Conservation (phyloP, 75 land plant genomes). For the Azolla pinnata region DNA sequence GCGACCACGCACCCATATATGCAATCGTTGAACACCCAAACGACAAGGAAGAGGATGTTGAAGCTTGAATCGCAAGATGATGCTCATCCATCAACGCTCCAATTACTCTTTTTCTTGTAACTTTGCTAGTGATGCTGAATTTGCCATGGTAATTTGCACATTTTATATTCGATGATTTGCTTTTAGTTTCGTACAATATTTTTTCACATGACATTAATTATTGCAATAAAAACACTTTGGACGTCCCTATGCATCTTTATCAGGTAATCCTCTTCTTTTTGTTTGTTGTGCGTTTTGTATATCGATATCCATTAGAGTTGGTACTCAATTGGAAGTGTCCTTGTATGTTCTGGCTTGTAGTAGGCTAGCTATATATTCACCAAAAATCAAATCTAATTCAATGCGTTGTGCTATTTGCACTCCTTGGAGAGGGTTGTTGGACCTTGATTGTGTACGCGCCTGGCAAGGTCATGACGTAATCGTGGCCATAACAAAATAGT, state of each 20-base stretch:
- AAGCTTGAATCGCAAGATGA: background rate
- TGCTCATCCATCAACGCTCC: background rate
- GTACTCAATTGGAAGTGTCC: background rate
- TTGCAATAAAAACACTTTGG: conserved; percentile 4
- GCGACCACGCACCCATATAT: background rate
- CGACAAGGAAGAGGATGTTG: background rate
- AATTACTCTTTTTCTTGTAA: background rate
- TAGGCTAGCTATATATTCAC: background rate
- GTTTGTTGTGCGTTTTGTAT: background rate
- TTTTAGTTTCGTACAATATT: background rate
- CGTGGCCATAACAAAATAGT: background rate
- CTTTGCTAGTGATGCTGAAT: background rate
- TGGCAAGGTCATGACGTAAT: background rate
- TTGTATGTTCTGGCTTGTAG: background rate
- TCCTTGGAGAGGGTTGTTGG: background rate
- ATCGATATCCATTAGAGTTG: background rate
- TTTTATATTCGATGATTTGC: background rate
- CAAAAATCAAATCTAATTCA: background rate
- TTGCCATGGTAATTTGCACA: background rate
- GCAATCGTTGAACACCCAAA: background rate
- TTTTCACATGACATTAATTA: conserved; percentile 1
- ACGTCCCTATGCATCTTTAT: background rate
- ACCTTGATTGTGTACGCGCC: background rate
- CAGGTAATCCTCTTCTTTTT: background rate
- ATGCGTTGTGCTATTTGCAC: background rate